phyloP scores from a whole-genome alignment of 306 rosid genomes.

The Luffa aegyptiaca region DNA sequence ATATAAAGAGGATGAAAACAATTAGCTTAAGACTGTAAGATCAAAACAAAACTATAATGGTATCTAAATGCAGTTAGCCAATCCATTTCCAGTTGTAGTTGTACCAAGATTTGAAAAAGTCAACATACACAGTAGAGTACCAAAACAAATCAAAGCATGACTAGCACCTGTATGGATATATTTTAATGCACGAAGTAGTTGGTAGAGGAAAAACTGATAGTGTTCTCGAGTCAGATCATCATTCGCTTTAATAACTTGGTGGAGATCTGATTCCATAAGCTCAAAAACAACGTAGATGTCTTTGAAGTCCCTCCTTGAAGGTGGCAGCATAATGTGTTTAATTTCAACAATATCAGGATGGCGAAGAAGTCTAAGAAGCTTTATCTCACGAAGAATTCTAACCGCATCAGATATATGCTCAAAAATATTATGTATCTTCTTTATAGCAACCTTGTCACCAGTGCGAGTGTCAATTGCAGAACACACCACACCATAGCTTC shows the following conservation, averaged over 20 bases:
- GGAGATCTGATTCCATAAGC: slow-evolving; percentile 97
- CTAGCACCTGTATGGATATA: slow-evolving; percentile 78
- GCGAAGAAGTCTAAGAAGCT: slow-evolving; percentile 83
- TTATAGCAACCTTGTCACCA: slow-evolving; percentile 85
- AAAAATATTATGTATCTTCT: slow-evolving; percentile 84
- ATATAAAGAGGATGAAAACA: neutral
- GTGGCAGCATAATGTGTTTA: slow-evolving; percentile 87
- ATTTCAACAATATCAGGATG: slow-evolving; percentile 99
- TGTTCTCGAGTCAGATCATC: slow-evolving; percentile 87
- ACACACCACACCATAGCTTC: slow-evolving; percentile 95
- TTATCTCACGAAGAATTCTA: slow-evolving; percentile 94
- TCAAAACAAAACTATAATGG: neutral
- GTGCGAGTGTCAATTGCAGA: slow-evolving; percentile 86
- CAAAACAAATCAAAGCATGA: neutral
- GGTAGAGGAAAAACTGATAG: slow-evolving; percentile 91
- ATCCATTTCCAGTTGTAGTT: neutral
- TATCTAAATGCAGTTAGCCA: neutral
- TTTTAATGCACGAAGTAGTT: slow-evolving; percentile 92
- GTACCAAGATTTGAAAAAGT: neutral
- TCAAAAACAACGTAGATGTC: slow-evolving; percentile 93
- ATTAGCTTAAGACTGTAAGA: neutral
- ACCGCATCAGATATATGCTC: slow-evolving; percentile 97
- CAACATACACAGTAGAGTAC: neutral
- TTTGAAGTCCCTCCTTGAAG: slow-evolving; percentile 75
- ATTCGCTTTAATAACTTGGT: slow-evolving; percentile 93